Percentiles rank a stretch among this genome's conserved stretches.
Evolutionary conservation across 2,329 filamentous ascomycete species (phyloP).

Genomic region (Akanthomyces dipterigenus): DNA sequence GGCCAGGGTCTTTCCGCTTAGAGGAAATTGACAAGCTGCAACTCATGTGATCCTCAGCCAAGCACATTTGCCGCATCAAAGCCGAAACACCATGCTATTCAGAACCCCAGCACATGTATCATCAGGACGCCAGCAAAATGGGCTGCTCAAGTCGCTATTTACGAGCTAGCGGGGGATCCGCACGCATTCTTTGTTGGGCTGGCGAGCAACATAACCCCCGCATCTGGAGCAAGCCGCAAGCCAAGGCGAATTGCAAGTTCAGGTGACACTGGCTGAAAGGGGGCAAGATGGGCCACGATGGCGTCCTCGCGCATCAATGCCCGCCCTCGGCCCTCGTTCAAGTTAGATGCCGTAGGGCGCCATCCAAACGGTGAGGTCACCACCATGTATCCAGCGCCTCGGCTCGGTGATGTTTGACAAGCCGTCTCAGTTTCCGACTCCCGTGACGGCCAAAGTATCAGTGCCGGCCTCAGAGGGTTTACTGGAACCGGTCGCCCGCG

Average conservation of each 20-base stretch:
- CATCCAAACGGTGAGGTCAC: neutral
- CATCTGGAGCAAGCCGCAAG: constrained; percentile 4
- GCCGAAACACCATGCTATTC: neutral
- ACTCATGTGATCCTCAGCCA: neutral
- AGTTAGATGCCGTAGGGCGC: neutral
- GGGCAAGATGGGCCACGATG: constrained; percentile 7
- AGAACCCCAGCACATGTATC: neutral
- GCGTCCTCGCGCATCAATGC: neutral
- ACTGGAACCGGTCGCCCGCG: neutral
- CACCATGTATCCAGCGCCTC: neutral
- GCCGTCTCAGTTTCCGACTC: neutral
- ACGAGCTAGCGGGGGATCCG: neutral
- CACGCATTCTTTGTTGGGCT: neutral
- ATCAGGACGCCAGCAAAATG: neutral
- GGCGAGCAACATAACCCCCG: constrained; percentile 2
- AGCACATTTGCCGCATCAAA: neutral
- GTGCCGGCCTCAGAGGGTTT: neutral
- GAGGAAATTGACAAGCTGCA: neutral
- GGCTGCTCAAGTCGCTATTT: neutral
- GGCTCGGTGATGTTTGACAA: neutral
- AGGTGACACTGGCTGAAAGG: constrained; percentile 10
- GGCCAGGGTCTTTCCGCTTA: neutral
- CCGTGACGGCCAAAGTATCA: neutral
- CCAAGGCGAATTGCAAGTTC: neutral
- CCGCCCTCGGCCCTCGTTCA: neutral